Evolutionary conservation across 1,284 basidiomycete species (phyloP), one percentile per base, ranked within the genome.

Genomic region (Meripilus lineatus): DNA sequence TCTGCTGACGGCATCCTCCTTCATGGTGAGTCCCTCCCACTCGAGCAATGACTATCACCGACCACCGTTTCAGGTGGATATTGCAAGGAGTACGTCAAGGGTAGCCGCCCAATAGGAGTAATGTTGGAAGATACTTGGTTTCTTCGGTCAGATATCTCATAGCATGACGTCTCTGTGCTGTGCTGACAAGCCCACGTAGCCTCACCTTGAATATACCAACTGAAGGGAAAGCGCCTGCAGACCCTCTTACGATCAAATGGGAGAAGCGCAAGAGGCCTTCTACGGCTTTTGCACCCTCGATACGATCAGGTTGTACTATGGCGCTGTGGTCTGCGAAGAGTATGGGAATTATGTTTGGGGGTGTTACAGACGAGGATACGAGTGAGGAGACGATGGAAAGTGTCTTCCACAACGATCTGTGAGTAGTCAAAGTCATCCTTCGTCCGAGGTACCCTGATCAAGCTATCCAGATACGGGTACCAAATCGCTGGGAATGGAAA

Each of bases 71-170:
- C 40, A 87, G 84, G 86, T 8, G 93, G 93, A 0, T 97, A 96
- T 62, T 90, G 88, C 59, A 96, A 96, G 60, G 88, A 91, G 60
- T 96, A 95, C 55, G 67, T 73, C 32, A 94, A 94, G 58, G 91
- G 91, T 0, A 91, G 93, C 58, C 75, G 89, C 3, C 83, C 89
- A 0, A 72, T 93, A 30, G 93, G 93, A 2, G 73, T 93, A 8
- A 92, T 91, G 62, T 72, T 95, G 3, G 91, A 94, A 26, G 93
- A 97, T 57, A 89, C 89, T 0, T 96, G 93, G 92, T 72, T 94
- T 44, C 72, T 96, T n/a, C 78, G 81, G 81, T 87, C 49, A 10
- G 71, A 55, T 32, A 15, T 23, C 38, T 10, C 37, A 15, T 7
- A 35, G n/a, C 15, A 15, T 15, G 33, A 35, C 6, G 33, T 15